These are phyloP conservation scores for Diversispora epigaea DNA, from an alignment of 192 early-diverging fungal genomes.

Conservation along the genomic window DNA sequence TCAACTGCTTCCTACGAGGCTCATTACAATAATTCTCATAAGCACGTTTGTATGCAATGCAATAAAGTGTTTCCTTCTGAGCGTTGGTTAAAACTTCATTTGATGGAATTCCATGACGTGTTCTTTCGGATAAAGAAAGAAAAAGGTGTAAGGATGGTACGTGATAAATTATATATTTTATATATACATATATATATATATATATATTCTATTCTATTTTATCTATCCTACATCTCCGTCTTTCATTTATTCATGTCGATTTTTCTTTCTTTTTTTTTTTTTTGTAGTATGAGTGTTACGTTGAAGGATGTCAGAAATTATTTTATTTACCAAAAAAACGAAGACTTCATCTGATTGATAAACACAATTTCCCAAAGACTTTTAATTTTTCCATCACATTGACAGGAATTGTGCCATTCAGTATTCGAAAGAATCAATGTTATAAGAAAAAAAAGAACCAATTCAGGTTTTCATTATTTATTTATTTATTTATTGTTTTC, in stretches of 20 bases:
- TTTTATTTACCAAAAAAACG: slow-evolving; percentile 43
- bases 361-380: slow-evolving; percentile 50
- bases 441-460: slow-evolving; percentile 13
- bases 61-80: slow-evolving; percentile 47
- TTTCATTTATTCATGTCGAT: not conserved
- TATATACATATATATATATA: not conserved
- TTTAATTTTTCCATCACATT: slow-evolving; percentile 51
- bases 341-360: slow-evolving; percentile 52
- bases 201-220: not conserved
- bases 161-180: no score
- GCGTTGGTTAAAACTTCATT: slow-evolving; percentile 51
- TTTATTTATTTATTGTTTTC: not conserved
- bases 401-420: slow-evolving; percentile 42
- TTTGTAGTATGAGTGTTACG: slow-evolving; percentile 52
- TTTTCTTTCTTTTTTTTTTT: not conserved
- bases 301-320: slow-evolving; percentile 47
- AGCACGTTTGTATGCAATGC: slow-evolving; percentile 50
- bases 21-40: slow-evolving; percentile 53
- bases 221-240: no score
- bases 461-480: not conserved
- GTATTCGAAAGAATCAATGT: not conserved
- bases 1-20: slow-evolving; percentile 44
- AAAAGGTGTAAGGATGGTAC: slow-evolving; percentile 53
- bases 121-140: slow-evolving; percentile 48
- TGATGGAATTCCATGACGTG: slow-evolving; percentile 50